Evolutionary conservation across 306 rosid species (phyloP), one percentile per base, ranked within the genome.

Genomic region (Vigna hirtella): DNA sequence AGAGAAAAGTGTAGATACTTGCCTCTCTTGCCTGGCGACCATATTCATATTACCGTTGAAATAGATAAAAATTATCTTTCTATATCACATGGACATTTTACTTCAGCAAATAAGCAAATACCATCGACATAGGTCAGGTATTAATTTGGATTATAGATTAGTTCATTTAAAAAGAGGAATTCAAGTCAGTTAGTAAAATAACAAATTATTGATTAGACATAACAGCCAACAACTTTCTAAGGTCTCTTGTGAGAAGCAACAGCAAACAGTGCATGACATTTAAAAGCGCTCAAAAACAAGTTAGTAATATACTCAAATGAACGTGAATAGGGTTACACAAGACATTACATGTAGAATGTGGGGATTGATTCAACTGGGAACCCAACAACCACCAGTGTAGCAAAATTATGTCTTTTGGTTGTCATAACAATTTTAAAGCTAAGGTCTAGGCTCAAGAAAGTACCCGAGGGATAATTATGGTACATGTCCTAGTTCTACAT

Each of bases 401-500:
- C 71, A 81, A 65, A 76, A 80, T 72, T 57, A 71, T 7, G 62
- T 57, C 66, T 34, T 52, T 40, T 51, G 73, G 79, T 66, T 65
- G 69, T 72, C 76, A 66, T 36, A 59, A 72, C 48, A 76, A 71
- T 3, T 56, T 79, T 3, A 81, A 45, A 71, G 66, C 74, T 26
- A 71, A 64, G 6, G 51, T 40, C 70, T 58, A 65, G 61, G 55
- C 75, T 55, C 32, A 47, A 47, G 47, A 74, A 65, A 77, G 72
- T 66, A 66, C 55, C 85, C 66, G 66, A 38, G 50, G 59, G 64
- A 78, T 76, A 72, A 66, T 74, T 86, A 88, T 83, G 79, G 83
- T 81, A 86, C 90, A 88, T 4, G 79, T 80, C 82, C 88, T 80
- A 83, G 72, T 78, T 81, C 73, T 87, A 90, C 26, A 45, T 58